Evolutionary conservation across 352 stramenopile species (phyloP).

Genomic region (Phytopythium ostracodes): DNA sequence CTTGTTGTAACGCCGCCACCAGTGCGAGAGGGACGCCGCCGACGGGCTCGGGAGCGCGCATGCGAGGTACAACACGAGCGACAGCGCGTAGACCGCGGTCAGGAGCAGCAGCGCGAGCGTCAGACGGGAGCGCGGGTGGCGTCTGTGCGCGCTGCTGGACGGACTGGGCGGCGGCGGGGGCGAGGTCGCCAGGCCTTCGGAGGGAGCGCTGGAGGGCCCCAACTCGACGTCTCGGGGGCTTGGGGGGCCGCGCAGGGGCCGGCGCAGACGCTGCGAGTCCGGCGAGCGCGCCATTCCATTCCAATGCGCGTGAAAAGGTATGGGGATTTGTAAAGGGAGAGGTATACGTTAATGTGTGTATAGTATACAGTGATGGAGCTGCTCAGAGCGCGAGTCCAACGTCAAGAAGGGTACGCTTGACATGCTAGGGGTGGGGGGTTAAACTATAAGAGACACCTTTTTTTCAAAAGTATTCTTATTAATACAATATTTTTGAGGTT

Average conservation of each 20-base stretch:
- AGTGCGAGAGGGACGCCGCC: neutral
- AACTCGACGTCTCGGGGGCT: neutral
- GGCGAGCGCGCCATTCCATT: neutral
- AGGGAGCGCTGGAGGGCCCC: neutral
- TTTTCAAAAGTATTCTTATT: too few relatives aligned
- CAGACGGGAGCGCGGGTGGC: neutral
- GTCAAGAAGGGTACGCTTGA: neutral
- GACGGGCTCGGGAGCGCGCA: neutral
- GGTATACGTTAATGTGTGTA: neutral
- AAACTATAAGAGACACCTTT: too few relatives aligned
- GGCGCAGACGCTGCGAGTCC: constrained; percentile 6
- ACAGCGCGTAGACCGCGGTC: neutral
- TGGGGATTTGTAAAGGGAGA: neutral
- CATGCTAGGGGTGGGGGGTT: neutral
- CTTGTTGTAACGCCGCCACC: neutral
- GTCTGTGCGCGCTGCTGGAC: neutral
- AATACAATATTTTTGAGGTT: too few relatives aligned
- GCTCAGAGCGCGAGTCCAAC: constrained; percentile 2
- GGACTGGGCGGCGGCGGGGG: neutral
- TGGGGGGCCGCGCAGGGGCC: neutral
- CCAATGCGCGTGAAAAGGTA: neutral
- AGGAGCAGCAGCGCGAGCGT: neutral
- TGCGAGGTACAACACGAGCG: neutral
- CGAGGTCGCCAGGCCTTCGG: neutral
- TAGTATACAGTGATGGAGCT: neutral